A percentile compares a stretch with the other conserved stretches of the same genome.
Evolutionary conservation across 2,329 filamentous ascomycete species (phyloP).

Genomic region (Pseudocercospora fuligena): DNA sequence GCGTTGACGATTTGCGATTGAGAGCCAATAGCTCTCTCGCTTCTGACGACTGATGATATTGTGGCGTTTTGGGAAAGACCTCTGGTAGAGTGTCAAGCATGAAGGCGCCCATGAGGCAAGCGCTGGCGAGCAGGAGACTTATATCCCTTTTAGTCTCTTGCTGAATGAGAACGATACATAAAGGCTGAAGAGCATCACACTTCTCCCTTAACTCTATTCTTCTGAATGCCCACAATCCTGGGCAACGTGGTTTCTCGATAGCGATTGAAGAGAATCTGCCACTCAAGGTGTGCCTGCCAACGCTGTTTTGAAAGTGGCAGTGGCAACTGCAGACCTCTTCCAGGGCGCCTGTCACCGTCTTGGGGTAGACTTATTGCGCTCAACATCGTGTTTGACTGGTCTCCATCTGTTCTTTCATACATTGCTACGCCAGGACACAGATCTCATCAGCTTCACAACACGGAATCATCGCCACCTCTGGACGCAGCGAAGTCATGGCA

Average conservation of each 20-base stretch:
- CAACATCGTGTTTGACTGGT: background rate
- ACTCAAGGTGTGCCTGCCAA: background rate
- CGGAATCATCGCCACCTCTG: background rate
- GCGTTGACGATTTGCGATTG: background rate
- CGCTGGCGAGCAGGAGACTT: background rate
- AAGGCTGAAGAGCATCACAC: too few relatives aligned
- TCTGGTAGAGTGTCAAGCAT: background rate
- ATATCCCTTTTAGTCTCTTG: background rate
- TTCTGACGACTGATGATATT: background rate
- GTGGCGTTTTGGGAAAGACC: background rate
- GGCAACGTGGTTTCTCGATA: too few relatives aligned
- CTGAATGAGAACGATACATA: background rate
- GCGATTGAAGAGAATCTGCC: too few relatives aligned
- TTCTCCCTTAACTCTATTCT: too few relatives aligned
- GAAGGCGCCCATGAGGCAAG: background rate
- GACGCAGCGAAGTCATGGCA: background rate
- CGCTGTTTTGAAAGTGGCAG: background rate
- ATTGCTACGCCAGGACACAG: background rate
- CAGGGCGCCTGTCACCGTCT: background rate
- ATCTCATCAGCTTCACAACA: background rate
- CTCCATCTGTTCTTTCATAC: background rate
- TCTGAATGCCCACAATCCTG: background rate
- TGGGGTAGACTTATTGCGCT: background rate
- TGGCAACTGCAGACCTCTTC: background rate
- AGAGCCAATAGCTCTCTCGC: background rate